Evolutionary conservation across 1,139 yeast species (phyloP), one percentile per base, ranked within the genome.

Genomic region (Neolecta irregularis): DNA sequence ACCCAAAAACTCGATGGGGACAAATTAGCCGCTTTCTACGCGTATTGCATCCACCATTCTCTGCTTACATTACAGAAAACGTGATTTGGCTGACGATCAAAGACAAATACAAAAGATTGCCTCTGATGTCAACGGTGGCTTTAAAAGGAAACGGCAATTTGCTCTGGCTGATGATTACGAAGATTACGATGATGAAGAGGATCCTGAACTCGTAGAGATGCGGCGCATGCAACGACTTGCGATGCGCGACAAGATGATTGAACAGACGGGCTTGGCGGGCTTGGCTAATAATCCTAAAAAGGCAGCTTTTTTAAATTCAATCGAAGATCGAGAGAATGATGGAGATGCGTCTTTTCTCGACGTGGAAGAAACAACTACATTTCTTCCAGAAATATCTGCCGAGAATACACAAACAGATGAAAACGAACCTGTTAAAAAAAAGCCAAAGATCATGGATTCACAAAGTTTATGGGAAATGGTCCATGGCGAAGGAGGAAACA

Each of bases 101-200:
- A 67, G 68, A 41, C 67, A 76, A 56, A 72, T 85, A 40, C 76
- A 74, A 50, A 74, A 69, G 52, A 69, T 85, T 37, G 65, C 78
- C 45, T 78, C 74, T 41, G 96, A 85, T 55, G 67, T 85, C 37
- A 75, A 78, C 46, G 76, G 76, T 41, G 95, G 93, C 45, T 75
- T 74, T 24, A 70, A 81, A 52, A 64, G 81, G 26, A 77, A 80
- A 41, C 36, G 40, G 5, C 65, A 68, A 12, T 64, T 64, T 6
- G 65, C 65, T 13, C 62, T 66, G 35, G 69, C 67, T 2, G 62
- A 70, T 33, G 80, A 74, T 41, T 57, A 77, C 31, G 85, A 78
- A 41, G 63, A 77, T 40, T 67, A 74, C 48, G 69, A 67, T 32
- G 80, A 74, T 51, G 64, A 59, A 38, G 75, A 68, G 32, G 75